phyloP scores from a whole-genome alignment of 306 rosid genomes.

The Sicyos edulis region DNA sequence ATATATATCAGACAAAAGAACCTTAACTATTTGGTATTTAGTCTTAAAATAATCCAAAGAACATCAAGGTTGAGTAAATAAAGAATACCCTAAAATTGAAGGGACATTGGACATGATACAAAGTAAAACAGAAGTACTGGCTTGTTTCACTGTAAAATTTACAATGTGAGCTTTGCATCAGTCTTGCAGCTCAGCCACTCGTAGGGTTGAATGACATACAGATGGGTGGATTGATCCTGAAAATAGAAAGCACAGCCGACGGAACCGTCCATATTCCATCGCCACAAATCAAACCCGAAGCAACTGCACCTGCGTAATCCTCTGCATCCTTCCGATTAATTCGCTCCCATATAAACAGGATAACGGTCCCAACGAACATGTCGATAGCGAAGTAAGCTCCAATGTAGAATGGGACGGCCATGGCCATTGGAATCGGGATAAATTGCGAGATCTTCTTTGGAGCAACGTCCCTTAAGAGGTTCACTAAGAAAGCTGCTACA shows the following conservation, averaged over 20 bases:
- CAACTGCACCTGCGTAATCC: constrained; percentile 84
- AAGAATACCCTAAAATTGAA: background rate
- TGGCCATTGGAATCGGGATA: constrained; percentile 93
- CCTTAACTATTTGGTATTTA: background rate
- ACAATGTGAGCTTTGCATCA: background rate
- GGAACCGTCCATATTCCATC: constrained; percentile 98
- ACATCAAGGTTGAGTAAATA: background rate
- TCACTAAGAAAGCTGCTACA: constrained; percentile 58
- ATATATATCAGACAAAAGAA: background rate
- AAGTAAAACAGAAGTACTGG: background rate
- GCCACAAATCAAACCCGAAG: constrained; percentile 90
- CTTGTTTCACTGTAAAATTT: background rate
- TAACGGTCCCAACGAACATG: constrained; percentile 82
- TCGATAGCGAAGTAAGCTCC: constrained; percentile 92
- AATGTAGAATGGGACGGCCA: constrained; percentile 85
- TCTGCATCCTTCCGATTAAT: constrained; percentile 69
- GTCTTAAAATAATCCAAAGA: background rate
- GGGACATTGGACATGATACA: background rate
- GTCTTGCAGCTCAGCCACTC: constrained; percentile 34
- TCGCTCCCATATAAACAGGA: constrained; percentile 71
- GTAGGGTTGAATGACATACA: constrained; percentile 95
- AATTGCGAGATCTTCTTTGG: constrained; percentile 64
- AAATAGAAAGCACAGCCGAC: constrained; percentile 74
- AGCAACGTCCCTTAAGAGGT: constrained; percentile 59
- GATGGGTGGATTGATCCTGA: constrained; percentile 77